Percentiles rank a stretch among this genome's conserved stretches.
phyloP scores from a whole-genome alignment of 345 rosid species.

The Isatis tinctoria region DNA sequence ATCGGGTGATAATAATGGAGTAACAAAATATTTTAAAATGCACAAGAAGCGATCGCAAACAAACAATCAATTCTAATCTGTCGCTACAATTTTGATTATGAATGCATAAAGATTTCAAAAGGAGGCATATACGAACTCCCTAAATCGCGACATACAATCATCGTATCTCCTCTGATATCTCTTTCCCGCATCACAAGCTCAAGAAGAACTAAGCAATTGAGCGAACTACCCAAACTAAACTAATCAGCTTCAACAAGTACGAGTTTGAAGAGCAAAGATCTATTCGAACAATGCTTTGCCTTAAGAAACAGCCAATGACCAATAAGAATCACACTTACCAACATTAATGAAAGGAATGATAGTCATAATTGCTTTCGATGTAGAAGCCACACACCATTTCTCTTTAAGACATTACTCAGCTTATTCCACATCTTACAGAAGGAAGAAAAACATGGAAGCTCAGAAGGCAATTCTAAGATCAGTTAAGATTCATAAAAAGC shows the following conservation, averaged over 20 bases:
- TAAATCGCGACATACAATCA: background rate
- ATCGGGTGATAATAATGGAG: background rate
- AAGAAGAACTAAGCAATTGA: background rate
- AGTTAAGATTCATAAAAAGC: slow-evolving; percentile 13
- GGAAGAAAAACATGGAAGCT: background rate
- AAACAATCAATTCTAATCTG: background rate
- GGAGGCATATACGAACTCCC: background rate
- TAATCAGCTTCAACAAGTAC: background rate
- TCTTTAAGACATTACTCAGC: background rate
- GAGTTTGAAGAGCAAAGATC: background rate
- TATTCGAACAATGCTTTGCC: background rate
- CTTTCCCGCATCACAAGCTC: background rate
- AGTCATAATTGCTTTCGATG: background rate
- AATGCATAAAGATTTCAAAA: background rate
- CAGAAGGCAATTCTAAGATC: slow-evolving; percentile 15
- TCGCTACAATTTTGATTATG: background rate
- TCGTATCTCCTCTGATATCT: background rate
- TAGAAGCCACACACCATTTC: slow-evolving; percentile 18
- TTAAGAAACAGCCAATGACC: background rate
- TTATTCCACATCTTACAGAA: background rate
- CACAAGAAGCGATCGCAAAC: background rate
- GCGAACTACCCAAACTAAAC: background rate
- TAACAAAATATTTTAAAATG: background rate
- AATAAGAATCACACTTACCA: background rate
- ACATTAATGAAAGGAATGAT: background rate